A percentile compares a stretch with the other conserved stretches of the same genome.
Conservation (phyloP, 805 yeast species). For the Wickerhamiella hasegawae region DNA sequence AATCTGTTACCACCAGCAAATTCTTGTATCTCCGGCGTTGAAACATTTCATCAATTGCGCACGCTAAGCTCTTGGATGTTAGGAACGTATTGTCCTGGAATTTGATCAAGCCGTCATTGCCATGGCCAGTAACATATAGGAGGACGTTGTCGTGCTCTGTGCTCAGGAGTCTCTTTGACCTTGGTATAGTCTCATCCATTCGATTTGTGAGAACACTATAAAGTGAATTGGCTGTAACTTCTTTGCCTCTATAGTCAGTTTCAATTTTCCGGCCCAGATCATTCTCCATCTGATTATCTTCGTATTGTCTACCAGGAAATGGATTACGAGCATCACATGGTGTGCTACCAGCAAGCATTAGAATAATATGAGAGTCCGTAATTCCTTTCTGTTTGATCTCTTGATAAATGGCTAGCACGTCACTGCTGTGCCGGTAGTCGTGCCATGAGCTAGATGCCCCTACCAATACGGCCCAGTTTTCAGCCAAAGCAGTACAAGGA, state of each 20-base stretch:
- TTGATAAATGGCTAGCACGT: constrained; percentile 4
- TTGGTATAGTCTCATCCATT: neutral
- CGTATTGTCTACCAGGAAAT: neutral
- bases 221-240: constrained; percentile 1
- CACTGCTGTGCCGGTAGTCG: constrained; percentile 5
- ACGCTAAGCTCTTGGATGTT: neutral
- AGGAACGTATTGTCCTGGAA: constrained; percentile 2
- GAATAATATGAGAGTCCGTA: neutral
- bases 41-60: constrained; percentile 1
- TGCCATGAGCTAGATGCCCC: constrained; percentile 4
- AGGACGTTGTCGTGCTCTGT: neutral
- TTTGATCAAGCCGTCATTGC: constrained; percentile 1
- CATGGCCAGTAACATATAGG: constrained; percentile 4
- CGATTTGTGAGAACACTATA: constrained; percentile 1
- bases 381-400: constrained; percentile 1
- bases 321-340: constrained; percentile 3
- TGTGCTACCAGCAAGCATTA: constrained; percentile 1
- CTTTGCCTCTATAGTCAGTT: constrained; percentile 2
- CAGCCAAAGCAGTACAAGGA: no score
- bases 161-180: neutral
- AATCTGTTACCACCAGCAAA: constrained; percentile 2
- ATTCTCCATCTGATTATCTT: neutral
- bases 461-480: constrained; percentile 5
- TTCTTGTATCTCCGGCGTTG: neutral
- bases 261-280: neutral